Evolutionary conservation across 148 eudicot genomes (phyloP), one percentile per base, ranked within the genome.

Genomic region (Simmondsia chinensis): DNA sequence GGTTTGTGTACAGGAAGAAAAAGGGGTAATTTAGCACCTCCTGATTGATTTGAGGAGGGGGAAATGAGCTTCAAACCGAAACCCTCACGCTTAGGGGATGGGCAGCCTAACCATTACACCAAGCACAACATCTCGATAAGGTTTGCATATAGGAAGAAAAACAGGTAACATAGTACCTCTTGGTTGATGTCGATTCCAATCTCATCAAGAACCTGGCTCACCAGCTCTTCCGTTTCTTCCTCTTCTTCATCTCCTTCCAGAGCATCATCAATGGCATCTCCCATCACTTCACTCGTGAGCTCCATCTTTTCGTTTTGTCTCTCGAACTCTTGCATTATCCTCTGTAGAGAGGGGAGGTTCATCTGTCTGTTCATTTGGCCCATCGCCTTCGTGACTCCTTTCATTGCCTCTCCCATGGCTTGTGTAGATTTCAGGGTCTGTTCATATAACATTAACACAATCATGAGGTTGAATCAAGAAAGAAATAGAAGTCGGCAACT

Each of bases 401-500:
- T 91, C 94, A 91, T 91, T 15, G 97, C 97, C 66, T 91, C 88
- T 50, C 97, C 97, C 97, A 91, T 91, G 41, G 97, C 97, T 91
- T 91, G 97, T 11, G 97, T 91, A 0, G 97, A 91, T 66, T 91
- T 91, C 65, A 91, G 54, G 17, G 97, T 89, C 97, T 89, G 71
- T 27, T 30, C 10, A 23, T 25, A 44, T n/a, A 12, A 41, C 38
- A 4, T 22, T 21, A 25, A 29, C 47, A 54, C 2, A 10, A 42
- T 5, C 12, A 27, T 20, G 13, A 9, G 32, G 23, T 25, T 1
- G n/a, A 11, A 22, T 24, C 12, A 4, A 14, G 44, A 14, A 48
- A 39, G 20, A 40, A 22, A 22, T 29, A 4, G 16, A 28, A 14
- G 8, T 27, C 12, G 18, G 9, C 29, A 22, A 23, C 7, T n/a